A percentile compares a stretch with the other conserved stretches of the same genome.
These are phyloP conservation scores for Tetrahymena borealis DNA, from an alignment of 73 alveolate species.

Conservation along the genomic window DNA sequence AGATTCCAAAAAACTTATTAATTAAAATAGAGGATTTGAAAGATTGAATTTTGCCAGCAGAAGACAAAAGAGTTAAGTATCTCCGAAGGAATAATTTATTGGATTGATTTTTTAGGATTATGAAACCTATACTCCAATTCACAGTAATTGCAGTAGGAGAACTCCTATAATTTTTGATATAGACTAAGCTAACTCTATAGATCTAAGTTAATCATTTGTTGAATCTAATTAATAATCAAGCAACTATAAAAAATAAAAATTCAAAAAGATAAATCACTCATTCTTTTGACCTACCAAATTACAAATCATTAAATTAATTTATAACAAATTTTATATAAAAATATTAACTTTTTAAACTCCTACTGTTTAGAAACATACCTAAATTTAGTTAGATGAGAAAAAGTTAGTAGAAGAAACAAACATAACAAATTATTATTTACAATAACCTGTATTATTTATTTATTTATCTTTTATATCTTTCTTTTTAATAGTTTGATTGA, in stretches of 20 bases:
- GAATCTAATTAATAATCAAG: not conserved
- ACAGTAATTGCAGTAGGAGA: not conserved
- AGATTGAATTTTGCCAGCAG: not conserved
- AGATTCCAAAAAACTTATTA: not conserved
- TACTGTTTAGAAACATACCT: too few relatives aligned
- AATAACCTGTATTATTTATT: too few relatives aligned
- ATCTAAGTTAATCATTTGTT: not conserved
- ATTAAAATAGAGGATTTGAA: not conserved
- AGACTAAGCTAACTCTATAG: not conserved
- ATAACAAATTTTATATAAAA: too few relatives aligned
- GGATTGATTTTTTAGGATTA: not conserved
- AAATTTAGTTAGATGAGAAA: too few relatives aligned
- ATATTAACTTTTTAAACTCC: too few relatives aligned
- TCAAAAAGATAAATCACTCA: not conserved
- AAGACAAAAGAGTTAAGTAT: not conserved
- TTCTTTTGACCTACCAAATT: not conserved
- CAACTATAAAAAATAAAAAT: not conserved
- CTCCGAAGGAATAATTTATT: not conserved
- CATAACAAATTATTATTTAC: too few relatives aligned
- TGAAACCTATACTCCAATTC: not conserved
- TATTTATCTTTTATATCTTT: too few relatives aligned
- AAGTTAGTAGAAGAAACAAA: too few relatives aligned
- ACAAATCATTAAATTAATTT: too few relatives aligned
- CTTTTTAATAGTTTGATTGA: too few relatives aligned
- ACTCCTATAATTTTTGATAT: not conserved